phyloP scores from a whole-genome alignment of 2,329 filamentous ascomycete genomes.

The Golovinomyces cichoracearum region DNA sequence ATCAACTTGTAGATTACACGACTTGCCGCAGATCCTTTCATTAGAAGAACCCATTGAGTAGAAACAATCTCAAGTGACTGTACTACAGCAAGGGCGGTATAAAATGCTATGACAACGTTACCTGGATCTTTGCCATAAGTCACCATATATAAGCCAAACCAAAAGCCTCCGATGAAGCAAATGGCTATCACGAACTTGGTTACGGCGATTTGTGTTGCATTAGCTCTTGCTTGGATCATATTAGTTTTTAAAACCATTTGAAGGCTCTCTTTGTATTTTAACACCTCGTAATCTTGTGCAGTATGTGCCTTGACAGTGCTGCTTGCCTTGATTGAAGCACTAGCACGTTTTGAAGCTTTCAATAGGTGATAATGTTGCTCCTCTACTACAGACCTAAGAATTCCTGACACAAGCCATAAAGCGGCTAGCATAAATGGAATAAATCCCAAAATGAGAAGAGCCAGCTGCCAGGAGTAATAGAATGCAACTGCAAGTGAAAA shows the following conservation, averaged over 20 bases:
- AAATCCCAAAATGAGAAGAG: slow-evolving; percentile 49
- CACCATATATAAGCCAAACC: slow-evolving; percentile 54
- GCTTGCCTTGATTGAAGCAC: slow-evolving; percentile 44
- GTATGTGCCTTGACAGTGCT: slow-evolving; percentile 74
- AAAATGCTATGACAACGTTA: slow-evolving; percentile 60
- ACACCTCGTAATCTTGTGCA: slow-evolving; percentile 41
- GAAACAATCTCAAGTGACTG: slow-evolving; percentile 49
- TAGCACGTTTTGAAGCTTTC: slow-evolving; percentile 43
- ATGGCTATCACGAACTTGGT: slow-evolving; percentile 47
- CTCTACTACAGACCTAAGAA: slow-evolving; percentile 38
- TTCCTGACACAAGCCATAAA: slow-evolving; percentile 32
- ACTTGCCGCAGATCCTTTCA: slow-evolving; percentile 55
- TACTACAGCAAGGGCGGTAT: slow-evolving; percentile 50
- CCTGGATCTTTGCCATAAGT: slow-evolving; percentile 30
- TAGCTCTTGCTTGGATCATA: slow-evolving; percentile 38
- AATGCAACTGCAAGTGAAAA: slow-evolving; percentile 47
- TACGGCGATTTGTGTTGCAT: slow-evolving; percentile 45
- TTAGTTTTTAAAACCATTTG: slow-evolving; percentile 35
- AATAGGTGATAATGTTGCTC: slow-evolving; percentile 42
- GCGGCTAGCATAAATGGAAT: slow-evolving; percentile 39
- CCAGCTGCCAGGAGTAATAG: slow-evolving; percentile 60
- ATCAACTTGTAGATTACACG: slow-evolving; percentile 27
- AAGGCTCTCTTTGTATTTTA: slow-evolving; percentile 34
- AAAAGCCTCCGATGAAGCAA: slow-evolving; percentile 76
- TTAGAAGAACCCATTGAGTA: slow-evolving; percentile 50